phyloP scores from a whole-genome alignment of 1,284 basidiomycete genomes.

The Malassezia dermatis region DNA sequence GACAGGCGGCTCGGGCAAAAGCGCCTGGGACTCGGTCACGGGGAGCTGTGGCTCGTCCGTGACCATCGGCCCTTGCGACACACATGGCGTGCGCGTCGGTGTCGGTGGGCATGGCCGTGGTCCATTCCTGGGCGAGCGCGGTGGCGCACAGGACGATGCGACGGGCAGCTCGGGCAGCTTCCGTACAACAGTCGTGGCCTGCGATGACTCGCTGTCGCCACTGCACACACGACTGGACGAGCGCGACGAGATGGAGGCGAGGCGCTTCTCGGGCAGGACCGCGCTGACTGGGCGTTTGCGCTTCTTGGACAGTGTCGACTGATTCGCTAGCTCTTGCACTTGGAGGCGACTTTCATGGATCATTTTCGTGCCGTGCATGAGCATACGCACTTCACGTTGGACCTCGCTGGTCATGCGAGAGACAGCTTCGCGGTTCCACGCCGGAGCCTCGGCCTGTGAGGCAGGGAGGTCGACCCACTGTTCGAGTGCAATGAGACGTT shows the following conservation, averaged over 20 bases:
- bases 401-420: slow-evolving; percentile 41
- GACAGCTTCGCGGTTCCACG: slow-evolving; percentile 41
- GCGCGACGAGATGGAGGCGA: background rate
- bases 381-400: slow-evolving; percentile 42
- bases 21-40: too few species aligned
- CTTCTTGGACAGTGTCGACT: background rate
- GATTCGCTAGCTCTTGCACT: slow-evolving; percentile 7
- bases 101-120: background rate
- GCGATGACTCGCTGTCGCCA: background rate
- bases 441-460: slow-evolving; percentile 7
- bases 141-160: background rate
- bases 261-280: slow-evolving; percentile 5
- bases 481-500: slow-evolving; percentile 39
- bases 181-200: background rate
- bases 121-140: background rate
- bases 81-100: background rate
- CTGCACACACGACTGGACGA: slow-evolving; percentile 6
- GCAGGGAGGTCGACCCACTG: slow-evolving; percentile 35
- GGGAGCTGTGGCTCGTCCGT: background rate
- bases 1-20: background rate
- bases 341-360: slow-evolving; percentile 22
- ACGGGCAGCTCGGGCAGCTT: background rate
- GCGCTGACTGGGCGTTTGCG: slow-evolving; percentile 9
- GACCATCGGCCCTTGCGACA: background rate
- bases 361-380: slow-evolving; percentile 33